Evolutionary conservation across 306 rosid species (phyloP), one percentile per base, ranked within the genome.

Genomic region (Adenanthera pavonina): DNA sequence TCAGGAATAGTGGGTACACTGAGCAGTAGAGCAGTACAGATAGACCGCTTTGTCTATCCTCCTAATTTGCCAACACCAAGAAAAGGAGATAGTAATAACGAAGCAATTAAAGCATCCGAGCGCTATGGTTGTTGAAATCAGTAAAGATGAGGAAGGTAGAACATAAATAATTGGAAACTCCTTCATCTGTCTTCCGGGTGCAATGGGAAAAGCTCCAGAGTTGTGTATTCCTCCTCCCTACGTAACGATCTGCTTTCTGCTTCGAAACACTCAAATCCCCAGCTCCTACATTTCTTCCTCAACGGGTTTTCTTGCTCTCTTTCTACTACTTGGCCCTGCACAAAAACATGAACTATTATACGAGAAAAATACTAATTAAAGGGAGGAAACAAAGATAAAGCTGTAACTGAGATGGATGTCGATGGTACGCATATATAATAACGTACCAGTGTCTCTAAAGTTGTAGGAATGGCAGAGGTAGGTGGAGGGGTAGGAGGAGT

Each of bases 131-230:
- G 71, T 8, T n/a, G 72, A 67, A 88, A 72, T 80, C 80, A 66
- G 71, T 66, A 4, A 43, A 68, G 52, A 41, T 13, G 52, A 38
- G 25, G 48, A 15, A 35, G 48, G 15, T 8, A 48, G 14, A 61
- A 5, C 68, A 61, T 61, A 12, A 66, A 16, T 8, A 41, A n/a
- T 0, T 36, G 48, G 34, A 80, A 69, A 84, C 80, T 75, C 89
- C 80, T 72, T 92, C 89, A 84, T 89, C 86, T 89, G 72, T 96
- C 84, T 88, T 95, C 98, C 52, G 99, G 99, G 82, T 91, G 97
- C 80, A 95, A 83, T 47, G 99, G 99, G 87, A 95, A 95, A 68
- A 95, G 95, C 91, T 95, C 96, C 78, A 95, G 90, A 81, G 98
- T 95, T 87, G 87, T 88, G 78, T 90, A 91, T 78, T 88, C 94